Conservation (phyloP, 1,139 yeast species). For the Hansenula anomala region DNA sequence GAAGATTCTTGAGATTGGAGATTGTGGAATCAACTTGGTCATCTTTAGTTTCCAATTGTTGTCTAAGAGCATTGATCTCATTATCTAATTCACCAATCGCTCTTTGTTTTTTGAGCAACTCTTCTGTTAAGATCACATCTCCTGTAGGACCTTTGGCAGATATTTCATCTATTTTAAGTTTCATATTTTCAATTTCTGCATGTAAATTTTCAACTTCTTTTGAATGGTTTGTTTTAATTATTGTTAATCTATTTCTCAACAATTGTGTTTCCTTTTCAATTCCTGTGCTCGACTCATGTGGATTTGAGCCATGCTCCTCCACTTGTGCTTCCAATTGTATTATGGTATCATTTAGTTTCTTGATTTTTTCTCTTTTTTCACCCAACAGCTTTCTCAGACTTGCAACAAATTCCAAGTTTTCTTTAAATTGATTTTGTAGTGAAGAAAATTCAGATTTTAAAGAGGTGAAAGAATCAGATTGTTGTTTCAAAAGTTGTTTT, state of each 20-base stretch:
- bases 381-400: conserved; percentile 11
- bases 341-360: conserved; percentile 31
- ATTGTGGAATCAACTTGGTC: conserved; percentile 23
- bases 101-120: conserved; percentile 13
- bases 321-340: conserved; percentile 15
- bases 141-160: neutral
- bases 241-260: conserved; percentile 17
- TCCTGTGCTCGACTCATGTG: conserved; percentile 12
- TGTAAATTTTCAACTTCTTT: conserved; percentile 16
- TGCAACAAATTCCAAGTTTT: conserved; percentile 6
- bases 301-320: conserved; percentile 15
- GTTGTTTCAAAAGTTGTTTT: conserved; percentile 8
- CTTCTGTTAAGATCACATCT: conserved; percentile 6
- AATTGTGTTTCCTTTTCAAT: conserved; percentile 20
- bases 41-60: conserved; percentile 12
- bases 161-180: conserved; percentile 4
- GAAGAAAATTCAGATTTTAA: conserved; percentile 12
- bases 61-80: conserved; percentile 12
- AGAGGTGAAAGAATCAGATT: conserved; percentile 8
- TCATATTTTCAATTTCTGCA: conserved; percentile 15
- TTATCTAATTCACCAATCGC: conserved; percentile 18
- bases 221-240: conserved; percentile 17
- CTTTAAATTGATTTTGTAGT: conserved; percentile 11
- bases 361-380: conserved; percentile 24
- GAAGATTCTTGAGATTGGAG: conserved; percentile 31